phyloP scores from a whole-genome alignment of 768 basidiomycete species.

The Kwoniella newhampshirensis region DNA sequence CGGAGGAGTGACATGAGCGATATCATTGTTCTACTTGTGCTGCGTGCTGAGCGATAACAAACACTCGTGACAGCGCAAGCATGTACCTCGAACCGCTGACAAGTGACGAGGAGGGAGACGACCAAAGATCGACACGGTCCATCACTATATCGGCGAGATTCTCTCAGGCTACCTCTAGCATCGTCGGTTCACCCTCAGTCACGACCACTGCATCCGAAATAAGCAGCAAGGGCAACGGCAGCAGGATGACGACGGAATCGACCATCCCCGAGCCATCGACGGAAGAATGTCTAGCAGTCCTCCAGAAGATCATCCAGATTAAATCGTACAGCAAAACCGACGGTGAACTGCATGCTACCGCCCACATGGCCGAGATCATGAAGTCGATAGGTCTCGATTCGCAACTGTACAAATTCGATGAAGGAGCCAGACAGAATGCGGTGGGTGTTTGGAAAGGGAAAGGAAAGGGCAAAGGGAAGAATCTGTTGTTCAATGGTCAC shows the following conservation, averaged over 20 bases:
- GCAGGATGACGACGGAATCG: neutral
- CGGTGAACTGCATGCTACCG: slow-evolving; percentile 17
- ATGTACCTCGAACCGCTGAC: too few species aligned
- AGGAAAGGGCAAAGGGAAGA: slow-evolving; percentile 9
- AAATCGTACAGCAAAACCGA: slow-evolving; percentile 22
- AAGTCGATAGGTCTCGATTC: slow-evolving; percentile 16
- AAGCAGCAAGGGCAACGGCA: too few species aligned
- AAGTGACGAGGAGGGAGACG: too few species aligned
- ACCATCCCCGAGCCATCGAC: slow-evolving; percentile 12
- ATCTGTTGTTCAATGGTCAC: slow-evolving; percentile 23
- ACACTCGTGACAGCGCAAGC: too few species aligned
- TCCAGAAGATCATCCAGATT: slow-evolving; percentile 14
- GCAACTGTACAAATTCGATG: slow-evolving; percentile 7
- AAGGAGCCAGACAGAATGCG: slow-evolving; percentile 19
- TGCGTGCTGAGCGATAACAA: too few species aligned
- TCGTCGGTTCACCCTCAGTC: too few species aligned
- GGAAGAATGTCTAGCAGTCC: slow-evolving; percentile 3
- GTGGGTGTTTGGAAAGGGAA: slow-evolving; percentile 22
- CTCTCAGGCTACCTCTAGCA: too few species aligned
- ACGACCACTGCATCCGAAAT: too few species aligned
- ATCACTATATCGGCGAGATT: too few species aligned
- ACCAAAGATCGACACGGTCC: too few species aligned
- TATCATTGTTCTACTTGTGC: too few species aligned
- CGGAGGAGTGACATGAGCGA: too few species aligned
- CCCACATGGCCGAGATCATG: slow-evolving; percentile 18